A percentile compares a stretch with the other conserved stretches of the same genome.
These are phyloP conservation scores for Sporodiniella umbellata DNA, from an alignment of 371 early-diverging fungal genomes.

Conservation along the genomic window DNA sequence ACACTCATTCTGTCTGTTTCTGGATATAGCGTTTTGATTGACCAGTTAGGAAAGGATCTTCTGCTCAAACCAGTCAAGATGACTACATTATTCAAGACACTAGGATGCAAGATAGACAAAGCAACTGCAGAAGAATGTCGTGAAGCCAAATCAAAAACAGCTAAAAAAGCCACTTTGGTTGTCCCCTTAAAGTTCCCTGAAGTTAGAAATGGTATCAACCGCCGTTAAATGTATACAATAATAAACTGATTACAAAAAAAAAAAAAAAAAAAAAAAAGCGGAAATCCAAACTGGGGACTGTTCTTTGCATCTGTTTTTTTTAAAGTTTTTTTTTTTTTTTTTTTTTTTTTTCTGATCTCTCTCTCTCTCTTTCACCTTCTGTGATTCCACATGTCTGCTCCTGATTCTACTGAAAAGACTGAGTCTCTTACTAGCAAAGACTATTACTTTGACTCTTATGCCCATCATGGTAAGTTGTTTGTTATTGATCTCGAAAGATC, in stretches of 20 bases:
- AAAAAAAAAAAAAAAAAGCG: no score
- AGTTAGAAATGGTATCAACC: slow-evolving; percentile 19
- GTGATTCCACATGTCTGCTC: not conserved
- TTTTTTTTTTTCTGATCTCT: not conserved
- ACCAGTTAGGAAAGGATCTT: slow-evolving; percentile 64
- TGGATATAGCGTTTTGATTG: slow-evolving; percentile 63
- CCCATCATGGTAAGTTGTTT: slow-evolving; percentile 76
- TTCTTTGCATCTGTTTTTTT: not conserved
- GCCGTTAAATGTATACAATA: slow-evolving; percentile 15
- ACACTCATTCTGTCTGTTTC: slow-evolving; percentile 68
- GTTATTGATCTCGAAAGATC: not conserved
- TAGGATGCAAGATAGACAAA: slow-evolving; percentile 63
- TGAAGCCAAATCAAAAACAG: slow-evolving; percentile 9
- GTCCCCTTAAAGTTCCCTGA: slow-evolving; percentile 43
- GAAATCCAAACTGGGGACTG: not conserved
- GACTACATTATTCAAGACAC: slow-evolving; percentile 22
- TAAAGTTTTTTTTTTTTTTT: not conserved
- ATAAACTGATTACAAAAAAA: no score
- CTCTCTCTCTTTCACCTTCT: not conserved
- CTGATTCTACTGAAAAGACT: not conserved
- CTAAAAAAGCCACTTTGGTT: slow-evolving; percentile 36
- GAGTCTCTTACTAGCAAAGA: slow-evolving; percentile 20
- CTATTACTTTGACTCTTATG: slow-evolving; percentile 97
- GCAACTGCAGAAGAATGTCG: slow-evolving; percentile 29
- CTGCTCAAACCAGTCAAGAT: slow-evolving; percentile 49